Evolutionary conservation across 78 protist genomes (phyloP).

Genomic region (Corallochytrium limacisporum): DNA sequence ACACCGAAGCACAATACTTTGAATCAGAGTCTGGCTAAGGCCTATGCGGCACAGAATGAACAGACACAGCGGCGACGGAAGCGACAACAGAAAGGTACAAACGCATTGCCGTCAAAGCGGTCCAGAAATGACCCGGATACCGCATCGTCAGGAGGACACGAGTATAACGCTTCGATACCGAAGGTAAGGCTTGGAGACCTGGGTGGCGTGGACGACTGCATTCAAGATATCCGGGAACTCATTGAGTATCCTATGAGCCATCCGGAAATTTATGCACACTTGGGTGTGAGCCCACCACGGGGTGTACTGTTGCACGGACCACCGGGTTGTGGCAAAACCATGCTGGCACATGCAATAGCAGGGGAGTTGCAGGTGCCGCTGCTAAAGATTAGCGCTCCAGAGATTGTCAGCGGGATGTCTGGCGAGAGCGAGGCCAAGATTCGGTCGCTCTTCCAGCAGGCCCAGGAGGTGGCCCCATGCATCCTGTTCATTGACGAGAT

Average conservation of each 20-base stretch:
- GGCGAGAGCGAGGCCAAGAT: slow-evolving; percentile 88
- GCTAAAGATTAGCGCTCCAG: slow-evolving; percentile 72
- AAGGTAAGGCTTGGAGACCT: too few species aligned
- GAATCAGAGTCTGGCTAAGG: too few species aligned
- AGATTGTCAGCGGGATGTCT: slow-evolving; percentile 78
- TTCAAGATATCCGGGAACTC: slow-evolving; percentile 22
- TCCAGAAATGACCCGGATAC: too few species aligned
- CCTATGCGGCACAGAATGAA: too few species aligned
- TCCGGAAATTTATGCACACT: slow-evolving; percentile 15
- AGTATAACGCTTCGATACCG: too few species aligned
- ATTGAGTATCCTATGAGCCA: slow-evolving; percentile 21
- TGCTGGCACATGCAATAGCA: slow-evolving; percentile 72
- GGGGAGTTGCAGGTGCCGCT: slow-evolving; percentile 55
- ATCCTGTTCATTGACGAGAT: slow-evolving; percentile 93
- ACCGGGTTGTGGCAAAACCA: slow-evolving; percentile 83
- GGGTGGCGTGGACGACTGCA: neutral
- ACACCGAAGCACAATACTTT: too few species aligned
- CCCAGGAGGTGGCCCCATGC: slow-evolving; percentile 67
- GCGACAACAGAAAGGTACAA: too few species aligned
- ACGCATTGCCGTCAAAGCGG: too few species aligned
- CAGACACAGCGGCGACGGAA: too few species aligned
- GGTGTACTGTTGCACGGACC: slow-evolving; percentile 81
- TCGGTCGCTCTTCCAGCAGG: slow-evolving; percentile 56
- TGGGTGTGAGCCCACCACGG: slow-evolving; percentile 61
- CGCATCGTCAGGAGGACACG: too few species aligned